Evolutionary conservation across 202 grass and related monocot species (phyloP).

Genomic region (Miscanthus sacchariflorus): DNA sequence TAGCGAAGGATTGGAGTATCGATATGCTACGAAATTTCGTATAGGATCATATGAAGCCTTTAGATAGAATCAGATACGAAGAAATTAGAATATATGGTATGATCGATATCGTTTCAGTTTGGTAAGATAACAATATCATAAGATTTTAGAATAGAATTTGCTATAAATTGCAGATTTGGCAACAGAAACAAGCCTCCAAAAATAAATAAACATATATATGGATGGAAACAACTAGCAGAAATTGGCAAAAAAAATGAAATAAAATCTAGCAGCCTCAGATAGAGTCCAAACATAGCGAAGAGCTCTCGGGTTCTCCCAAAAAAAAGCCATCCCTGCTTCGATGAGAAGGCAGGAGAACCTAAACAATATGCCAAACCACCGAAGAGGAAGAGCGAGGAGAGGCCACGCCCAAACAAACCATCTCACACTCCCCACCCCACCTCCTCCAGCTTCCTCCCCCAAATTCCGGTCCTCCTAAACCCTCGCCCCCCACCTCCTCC

Average conservation of each 20-base stretch:
- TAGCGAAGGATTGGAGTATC: too few relatives aligned
- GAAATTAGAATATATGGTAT: not conserved
- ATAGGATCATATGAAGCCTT: too few relatives aligned
- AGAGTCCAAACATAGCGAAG: not conserved
- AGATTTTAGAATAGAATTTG: not conserved
- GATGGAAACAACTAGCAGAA: not conserved
- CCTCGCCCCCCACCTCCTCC: conserved; percentile 34
- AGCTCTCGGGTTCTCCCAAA: not conserved
- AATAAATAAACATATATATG: not conserved
- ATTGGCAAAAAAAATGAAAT: not conserved
- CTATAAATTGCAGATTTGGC: not conserved
- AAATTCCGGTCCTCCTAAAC: conserved; percentile 51
- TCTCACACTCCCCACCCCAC: conserved; percentile 1
- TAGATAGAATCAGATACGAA: not conserved
- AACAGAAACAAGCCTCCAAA: not conserved
- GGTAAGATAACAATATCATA: too few relatives aligned
- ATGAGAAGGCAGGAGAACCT: not conserved
- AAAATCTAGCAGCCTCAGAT: not conserved
- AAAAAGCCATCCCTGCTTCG: not conserved
- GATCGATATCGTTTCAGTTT: not conserved
- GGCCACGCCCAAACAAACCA: not conserved
- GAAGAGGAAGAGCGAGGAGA: not conserved
- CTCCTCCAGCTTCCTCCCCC: conserved; percentile 34
- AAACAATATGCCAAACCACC: not conserved
- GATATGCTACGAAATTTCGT: too few relatives aligned